Evolutionary conservation across 73 alveolate genomes (phyloP), one percentile per base, ranked within the genome.

Genomic region (Paramecium sexaurelia): DNA sequence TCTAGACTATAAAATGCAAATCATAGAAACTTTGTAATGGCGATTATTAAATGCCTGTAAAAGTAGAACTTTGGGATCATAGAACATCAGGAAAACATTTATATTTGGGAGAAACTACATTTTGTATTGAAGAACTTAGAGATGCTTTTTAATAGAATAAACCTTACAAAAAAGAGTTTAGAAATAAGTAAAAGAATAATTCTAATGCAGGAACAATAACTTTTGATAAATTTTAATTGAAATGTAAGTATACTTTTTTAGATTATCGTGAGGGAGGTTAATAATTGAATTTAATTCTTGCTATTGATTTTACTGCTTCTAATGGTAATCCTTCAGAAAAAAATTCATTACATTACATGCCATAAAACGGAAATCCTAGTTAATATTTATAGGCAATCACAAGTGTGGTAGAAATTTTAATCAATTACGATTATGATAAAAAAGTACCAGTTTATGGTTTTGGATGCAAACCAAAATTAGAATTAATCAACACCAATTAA

Each of bases 231-330:
- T 45, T 86, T 29, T 36, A 2, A 15, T 36, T 86, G 19, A 61
- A 39, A 22, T 29, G 29, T 26, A 86, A 86, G 27, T 43, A 84
- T n/a, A 56, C 57, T 6, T 97, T 98, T 92, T 55, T 96, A 29
- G 99, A 98, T 92, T 98, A 97, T 92, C 84, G 97, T 8, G 85
- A 86, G 51, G 99, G 98, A 75, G 99, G 99, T 29, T 91, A 97
- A 43, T 94, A 85, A 82, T 92, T 98, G 15, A 93, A 95, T 61
- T 55, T 96, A 33, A 92, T 96, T 40, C 84, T 97, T 51, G 99
- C 99, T 41, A 95, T 98, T 45, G 99, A 98, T 93, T 98, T 95
- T 92, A 98, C 99, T 7, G 84, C 97, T 8, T 92, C 98, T 9
- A 98, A 98, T 93, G 85, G 92, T 26, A 85, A 73, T 1, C 94